phyloP scores from a whole-genome alignment of 2,329 filamentous ascomycete species.

The Colletotrichum sp. region DNA sequence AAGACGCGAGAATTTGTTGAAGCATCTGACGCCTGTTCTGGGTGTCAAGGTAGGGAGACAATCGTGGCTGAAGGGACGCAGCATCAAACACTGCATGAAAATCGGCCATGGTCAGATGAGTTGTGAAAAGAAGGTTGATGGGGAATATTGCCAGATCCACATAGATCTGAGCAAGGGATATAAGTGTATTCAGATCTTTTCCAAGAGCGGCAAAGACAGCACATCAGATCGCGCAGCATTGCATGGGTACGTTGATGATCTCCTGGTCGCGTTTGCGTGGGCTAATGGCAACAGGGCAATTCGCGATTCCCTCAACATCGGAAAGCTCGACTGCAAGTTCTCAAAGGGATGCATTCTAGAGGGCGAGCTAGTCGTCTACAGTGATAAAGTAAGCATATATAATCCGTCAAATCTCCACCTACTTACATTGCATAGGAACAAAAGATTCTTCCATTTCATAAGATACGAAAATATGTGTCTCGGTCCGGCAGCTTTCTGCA shows the following conservation, averaged over 20 bases:
- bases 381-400: conserved; percentile 53
- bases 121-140: conserved; percentile 83
- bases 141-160: conserved; percentile 90
- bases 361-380: conserved; percentile 83
- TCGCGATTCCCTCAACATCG: conserved; percentile 67
- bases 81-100: conserved; percentile 76
- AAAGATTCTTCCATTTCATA: conserved; percentile 77
- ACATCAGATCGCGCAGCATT: conserved; percentile 71
- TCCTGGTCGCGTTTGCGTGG: neutral
- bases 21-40: conserved; percentile 55
- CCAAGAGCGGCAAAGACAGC: conserved; percentile 90
- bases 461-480: conserved; percentile 80
- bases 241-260: conserved; percentile 49
- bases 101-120: conserved; percentile 70
- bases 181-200: conserved; percentile 78
- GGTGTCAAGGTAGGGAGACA: conserved; percentile 71
- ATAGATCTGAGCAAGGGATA: conserved; percentile 66
- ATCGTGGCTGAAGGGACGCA: conserved; percentile 68
- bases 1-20: conserved; percentile 24
- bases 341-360: conserved; percentile 76
- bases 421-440: conserved; percentile 46
- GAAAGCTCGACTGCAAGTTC: conserved; percentile 61
- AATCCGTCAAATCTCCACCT: neutral
- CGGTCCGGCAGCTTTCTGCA: conserved; percentile 75
- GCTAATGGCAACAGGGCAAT: conserved; percentile 53